Percentiles rank a stretch among this genome's conserved stretches.
Conservation (phyloP, 495 filamentous ascomycete genomes). For the Pyrenula massariospora region DNA sequence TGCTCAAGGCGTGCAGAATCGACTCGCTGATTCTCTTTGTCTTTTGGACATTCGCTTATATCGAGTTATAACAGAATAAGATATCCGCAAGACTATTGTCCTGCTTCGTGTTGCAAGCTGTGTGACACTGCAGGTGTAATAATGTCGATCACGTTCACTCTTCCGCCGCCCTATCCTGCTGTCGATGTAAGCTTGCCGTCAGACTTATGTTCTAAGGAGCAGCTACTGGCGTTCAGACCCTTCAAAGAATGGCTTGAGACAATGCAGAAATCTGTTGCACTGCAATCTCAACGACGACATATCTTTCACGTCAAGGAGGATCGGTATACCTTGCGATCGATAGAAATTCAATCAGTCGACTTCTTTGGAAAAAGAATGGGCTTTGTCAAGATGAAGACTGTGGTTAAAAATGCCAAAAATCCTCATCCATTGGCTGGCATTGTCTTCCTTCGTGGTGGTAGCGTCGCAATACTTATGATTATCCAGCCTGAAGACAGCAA, state of each 20-base stretch:
- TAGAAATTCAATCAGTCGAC: constrained; percentile 66
- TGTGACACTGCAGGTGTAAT: no score
- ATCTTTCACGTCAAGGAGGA: constrained; percentile 57
- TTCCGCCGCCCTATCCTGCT: no score
- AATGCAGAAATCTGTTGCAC: constrained; percentile 49
- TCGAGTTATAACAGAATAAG: no score
- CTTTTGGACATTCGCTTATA: no score
- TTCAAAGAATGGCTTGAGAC: constrained; percentile 64
- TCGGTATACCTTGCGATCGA: constrained; percentile 57
- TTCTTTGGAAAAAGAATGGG: constrained; percentile 55
- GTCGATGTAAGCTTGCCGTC: no score
- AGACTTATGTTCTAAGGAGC: no score
- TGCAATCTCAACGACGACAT: constrained; percentile 49
- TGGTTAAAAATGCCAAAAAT: constrained; percentile 49
- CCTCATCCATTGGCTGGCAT: constrained; percentile 64
- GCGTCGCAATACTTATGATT: constrained; percentile 69
- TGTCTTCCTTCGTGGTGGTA: constrained; percentile 70
- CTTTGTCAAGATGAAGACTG: constrained; percentile 64
- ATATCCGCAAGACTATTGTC: no score
- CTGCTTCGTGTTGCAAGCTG: no score
- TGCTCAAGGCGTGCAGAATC: no score
- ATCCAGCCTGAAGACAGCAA: constrained; percentile 60
- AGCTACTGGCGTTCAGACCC: constrained; percentile 56
- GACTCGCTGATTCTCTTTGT: no score
- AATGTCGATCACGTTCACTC: no score